phyloP scores from a whole-genome alignment of 75 land plant genomes.

The Pinus albicaulis region DNA sequence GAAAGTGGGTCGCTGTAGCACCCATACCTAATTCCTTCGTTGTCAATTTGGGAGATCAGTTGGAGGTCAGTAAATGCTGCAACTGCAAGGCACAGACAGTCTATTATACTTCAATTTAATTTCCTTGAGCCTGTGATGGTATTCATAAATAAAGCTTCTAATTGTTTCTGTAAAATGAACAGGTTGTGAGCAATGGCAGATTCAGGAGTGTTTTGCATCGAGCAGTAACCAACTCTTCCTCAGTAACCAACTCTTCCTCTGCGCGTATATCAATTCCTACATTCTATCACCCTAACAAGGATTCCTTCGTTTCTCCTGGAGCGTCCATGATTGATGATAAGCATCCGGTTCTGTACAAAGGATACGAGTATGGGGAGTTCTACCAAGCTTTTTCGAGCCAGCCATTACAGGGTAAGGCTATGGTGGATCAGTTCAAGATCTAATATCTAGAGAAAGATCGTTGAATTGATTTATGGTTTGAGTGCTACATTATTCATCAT shows the following conservation, averaged over 20 bases:
- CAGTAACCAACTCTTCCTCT: constrained; percentile 18
- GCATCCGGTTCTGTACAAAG: constrained; percentile 27
- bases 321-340: constrained; percentile 10
- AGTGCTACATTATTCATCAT: too few species aligned
- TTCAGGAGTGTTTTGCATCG: constrained; percentile 38
- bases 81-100: too few species aligned
- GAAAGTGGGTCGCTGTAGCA: constrained; percentile 24
- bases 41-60: constrained; percentile 31
- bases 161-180: not conserved
- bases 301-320: constrained; percentile 24
- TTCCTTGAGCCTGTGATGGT: too few species aligned
- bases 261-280: constrained; percentile 20
- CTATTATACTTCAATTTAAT: too few species aligned
- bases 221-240: constrained; percentile 28
- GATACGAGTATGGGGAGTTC: constrained; percentile 16
- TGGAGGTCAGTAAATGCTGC: too few species aligned
- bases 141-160: too few species aligned
- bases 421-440: too few species aligned
- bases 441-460: too few species aligned
- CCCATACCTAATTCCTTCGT: constrained; percentile 26
- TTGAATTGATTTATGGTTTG: too few species aligned
- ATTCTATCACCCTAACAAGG: constrained; percentile 22
- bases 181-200: constrained; percentile 53
- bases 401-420: too few species aligned
- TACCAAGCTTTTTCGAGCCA: not conserved